A percentile compares a stretch with the other conserved stretches of the same genome.
These are phyloP conservation scores for Carex cristatella DNA, from an alignment of 176 grass and related monocot species.

Conservation along the genomic window DNA sequence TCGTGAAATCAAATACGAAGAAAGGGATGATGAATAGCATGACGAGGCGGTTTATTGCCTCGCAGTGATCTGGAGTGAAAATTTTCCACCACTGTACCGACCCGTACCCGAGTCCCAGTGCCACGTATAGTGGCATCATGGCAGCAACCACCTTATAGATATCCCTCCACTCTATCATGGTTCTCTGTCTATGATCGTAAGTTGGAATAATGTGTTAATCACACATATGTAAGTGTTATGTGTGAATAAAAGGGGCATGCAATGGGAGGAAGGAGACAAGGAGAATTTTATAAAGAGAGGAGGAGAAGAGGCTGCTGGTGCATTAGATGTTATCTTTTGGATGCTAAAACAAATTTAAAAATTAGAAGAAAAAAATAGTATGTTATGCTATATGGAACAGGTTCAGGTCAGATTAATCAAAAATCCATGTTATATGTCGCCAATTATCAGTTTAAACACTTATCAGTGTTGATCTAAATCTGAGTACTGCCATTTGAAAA, in stretches of 20 bases:
- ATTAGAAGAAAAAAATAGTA: neutral
- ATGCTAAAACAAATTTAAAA: neutral
- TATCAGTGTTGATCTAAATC: neutral
- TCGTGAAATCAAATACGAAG: conserved; percentile 83
- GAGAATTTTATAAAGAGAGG: conserved; percentile 11
- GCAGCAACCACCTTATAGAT: conserved; percentile 77
- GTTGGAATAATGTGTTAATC: neutral
- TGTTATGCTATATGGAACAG: neutral
- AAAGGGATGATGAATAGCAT: conserved; percentile 70
- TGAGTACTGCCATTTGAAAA: neutral
- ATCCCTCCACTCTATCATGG: conserved; percentile 75
- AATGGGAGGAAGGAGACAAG: neutral
- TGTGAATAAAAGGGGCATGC: neutral
- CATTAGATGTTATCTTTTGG: neutral
- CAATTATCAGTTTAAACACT: neutral
- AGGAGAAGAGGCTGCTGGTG: neutral
- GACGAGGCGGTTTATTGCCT: conserved; percentile 66
- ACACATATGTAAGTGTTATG: neutral
- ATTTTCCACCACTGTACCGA: conserved; percentile 82
- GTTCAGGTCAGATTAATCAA: neutral
- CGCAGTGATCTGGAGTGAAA: conserved; percentile 75
- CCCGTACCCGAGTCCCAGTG: conserved; percentile 65
- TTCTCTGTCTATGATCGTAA: neutral
- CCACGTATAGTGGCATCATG: conserved; percentile 85
- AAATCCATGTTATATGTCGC: neutral